These are phyloP conservation scores for Diaporthe aspalathi DNA, from an alignment of 2,329 filamentous ascomycete genomes.

Conservation along the genomic window DNA sequence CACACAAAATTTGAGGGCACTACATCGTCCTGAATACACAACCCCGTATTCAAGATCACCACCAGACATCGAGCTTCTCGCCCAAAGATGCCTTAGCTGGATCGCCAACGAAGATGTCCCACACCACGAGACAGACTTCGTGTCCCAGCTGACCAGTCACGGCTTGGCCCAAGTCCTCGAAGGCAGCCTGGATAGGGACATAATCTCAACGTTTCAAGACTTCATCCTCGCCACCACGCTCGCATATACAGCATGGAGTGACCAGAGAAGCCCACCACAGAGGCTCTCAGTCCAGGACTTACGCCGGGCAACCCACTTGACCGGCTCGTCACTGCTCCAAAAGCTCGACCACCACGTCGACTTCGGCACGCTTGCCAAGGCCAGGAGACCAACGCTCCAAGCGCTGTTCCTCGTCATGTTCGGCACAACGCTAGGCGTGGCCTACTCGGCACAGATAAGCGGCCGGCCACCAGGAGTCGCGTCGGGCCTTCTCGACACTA, in stretches of 20 bases:
- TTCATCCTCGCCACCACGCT: constrained; percentile 24
- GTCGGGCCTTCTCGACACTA: background rate
- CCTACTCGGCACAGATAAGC: constrained; percentile 1
- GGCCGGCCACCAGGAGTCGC: background rate
- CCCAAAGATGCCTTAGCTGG: constrained; percentile 22
- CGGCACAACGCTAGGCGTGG: constrained; percentile 18
- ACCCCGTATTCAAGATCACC: background rate
- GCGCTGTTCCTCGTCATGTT: constrained; percentile 19
- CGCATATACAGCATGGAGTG: constrained; percentile 25
- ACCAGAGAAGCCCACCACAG: background rate
- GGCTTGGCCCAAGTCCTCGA: background rate
- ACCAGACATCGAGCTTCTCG: background rate
- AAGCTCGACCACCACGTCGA: constrained; percentile 11
- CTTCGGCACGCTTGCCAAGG: background rate
- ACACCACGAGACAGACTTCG: constrained; percentile 6
- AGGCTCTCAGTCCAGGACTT: constrained; percentile 14
- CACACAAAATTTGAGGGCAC: constrained; percentile 4
- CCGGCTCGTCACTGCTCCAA: constrained; percentile 26
- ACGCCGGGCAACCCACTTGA: background rate
- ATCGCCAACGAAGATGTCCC: background rate
- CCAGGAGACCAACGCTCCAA: constrained; percentile 3
- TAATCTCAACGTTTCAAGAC: constrained; percentile 3
- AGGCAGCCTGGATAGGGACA: background rate
- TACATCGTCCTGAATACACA: background rate
- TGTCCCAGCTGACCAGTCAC: constrained; percentile 19